phyloP scores from a whole-genome alignment of 2,329 filamentous ascomycete genomes.

The Colletotrichum musicola region DNA sequence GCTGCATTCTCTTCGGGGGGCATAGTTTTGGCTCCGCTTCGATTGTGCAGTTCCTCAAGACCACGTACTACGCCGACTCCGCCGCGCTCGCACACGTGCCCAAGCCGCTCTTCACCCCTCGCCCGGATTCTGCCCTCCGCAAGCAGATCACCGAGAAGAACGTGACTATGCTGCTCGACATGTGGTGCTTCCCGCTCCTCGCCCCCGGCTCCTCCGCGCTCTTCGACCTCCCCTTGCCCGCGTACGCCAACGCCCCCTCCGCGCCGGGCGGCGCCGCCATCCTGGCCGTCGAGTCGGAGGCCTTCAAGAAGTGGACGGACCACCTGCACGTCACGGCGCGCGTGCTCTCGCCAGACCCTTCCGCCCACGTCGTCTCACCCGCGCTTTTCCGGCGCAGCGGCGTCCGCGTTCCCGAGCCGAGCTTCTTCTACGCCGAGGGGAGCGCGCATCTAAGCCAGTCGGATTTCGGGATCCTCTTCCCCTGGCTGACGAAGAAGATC shows the following conservation, averaged over 20 bases:
- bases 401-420: slow-evolving; percentile 63
- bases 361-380: slow-evolving; percentile 55
- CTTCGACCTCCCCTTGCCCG: slow-evolving; percentile 79
- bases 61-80: slow-evolving; percentile 74
- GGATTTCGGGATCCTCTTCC: slow-evolving; percentile 87
- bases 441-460: slow-evolving; percentile 87
- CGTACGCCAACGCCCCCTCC: slow-evolving; percentile 66
- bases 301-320: slow-evolving; percentile 82
- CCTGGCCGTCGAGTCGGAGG: slow-evolving; percentile 79
- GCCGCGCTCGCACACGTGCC: slow-evolving; percentile 61
- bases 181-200: slow-evolving; percentile 82
- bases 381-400: slow-evolving; percentile 57
- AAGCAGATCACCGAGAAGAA: slow-evolving; percentile 77
- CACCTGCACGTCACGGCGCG: slow-evolving; percentile 79
- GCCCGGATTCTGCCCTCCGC: slow-evolving; percentile 65
- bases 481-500: slow-evolving; percentile 72
- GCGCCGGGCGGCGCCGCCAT: slow-evolving; percentile 69
- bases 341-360: slow-evolving; percentile 70
- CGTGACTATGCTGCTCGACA: slow-evolving; percentile 78
- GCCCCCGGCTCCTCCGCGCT: slow-evolving; percentile 73
- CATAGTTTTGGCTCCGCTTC: slow-evolving; percentile 87
- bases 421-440: slow-evolving; percentile 79
- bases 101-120: slow-evolving; percentile 72
- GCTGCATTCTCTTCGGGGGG: slow-evolving; percentile 80
- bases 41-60: slow-evolving; percentile 82